Evolutionary conservation across 805 yeast species (phyloP), one percentile per base, ranked within the genome.

Genomic region (Diddensiella caesifluorescens): DNA sequence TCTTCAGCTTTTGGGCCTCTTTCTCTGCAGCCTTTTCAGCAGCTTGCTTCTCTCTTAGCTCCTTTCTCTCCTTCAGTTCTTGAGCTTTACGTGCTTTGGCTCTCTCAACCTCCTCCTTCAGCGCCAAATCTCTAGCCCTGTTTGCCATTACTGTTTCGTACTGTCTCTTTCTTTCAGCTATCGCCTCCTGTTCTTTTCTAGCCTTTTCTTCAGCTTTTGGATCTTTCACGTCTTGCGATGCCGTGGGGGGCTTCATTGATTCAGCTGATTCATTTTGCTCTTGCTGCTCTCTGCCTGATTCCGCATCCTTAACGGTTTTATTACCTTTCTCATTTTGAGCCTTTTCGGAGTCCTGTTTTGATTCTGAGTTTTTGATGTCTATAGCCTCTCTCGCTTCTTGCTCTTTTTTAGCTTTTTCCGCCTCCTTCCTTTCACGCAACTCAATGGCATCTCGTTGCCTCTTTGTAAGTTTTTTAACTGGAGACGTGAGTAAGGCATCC

Each of bases 1-100:
- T 4, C 35, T 16, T 4, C 5, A 31, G 35, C 35, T 4, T 33
- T 33, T 21, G 25, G 3, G 39, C 30, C 16, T 4, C 39, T n/a
- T 21, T 23, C 13, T 16, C 39, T 3, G 30, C 39, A 4, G 39
- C 39, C 6, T 22, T 21, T 21, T 21, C 25, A 35, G 39, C 39
- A 9, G 36, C 42, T 3, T 19, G 39, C 28, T 39, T 31, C 12
- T 28, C 38, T 4, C 19, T 39, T n/a, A n/a, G n/a, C n/a, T n/a
- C n/a, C 36, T 10, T 40, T 20, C 18, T 26, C 16, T 21, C 15
- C 18, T 35, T 35, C 16, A 26, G 27, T 35, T 16, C 39, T 35
- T 20, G 13, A 21, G 5, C 36, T 35, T 35, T 18, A 15, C 13
- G 38, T 37, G 15, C 38, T 28, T 27, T 7, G 10, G 6, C 39